Percentiles rank a stretch among this genome's conserved stretches.
Conservation (phyloP, 2,329 filamentous ascomycete species). For the Thielaviopsis ethacetica region DNA sequence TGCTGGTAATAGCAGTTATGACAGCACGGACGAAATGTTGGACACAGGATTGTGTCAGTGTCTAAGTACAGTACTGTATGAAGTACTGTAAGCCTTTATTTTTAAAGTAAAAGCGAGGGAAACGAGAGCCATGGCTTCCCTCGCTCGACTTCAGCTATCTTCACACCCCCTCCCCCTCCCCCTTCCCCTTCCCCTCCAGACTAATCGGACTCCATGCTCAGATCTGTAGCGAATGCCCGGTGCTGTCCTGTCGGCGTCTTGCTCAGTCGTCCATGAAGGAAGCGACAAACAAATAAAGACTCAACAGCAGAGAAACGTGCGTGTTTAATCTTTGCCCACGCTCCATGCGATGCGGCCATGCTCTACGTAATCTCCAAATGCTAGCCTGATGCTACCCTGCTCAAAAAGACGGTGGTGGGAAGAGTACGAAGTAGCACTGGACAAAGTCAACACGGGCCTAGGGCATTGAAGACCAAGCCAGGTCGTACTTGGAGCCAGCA, state of each 20-base stretch:
- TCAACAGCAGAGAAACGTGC: background rate
- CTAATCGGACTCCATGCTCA: no score
- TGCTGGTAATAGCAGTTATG: background rate
- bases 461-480: no score
- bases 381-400: background rate
- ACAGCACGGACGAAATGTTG: background rate
- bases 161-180: no score
- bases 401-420: background rate
- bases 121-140: background rate
- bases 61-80: no score
- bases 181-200: no score
- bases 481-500: background rate
- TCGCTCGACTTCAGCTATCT: no score
- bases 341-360: background rate
- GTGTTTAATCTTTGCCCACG: background rate
- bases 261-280: background rate
- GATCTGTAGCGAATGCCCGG: background rate
- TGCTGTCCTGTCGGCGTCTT: background rate
- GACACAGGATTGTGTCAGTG: background rate
- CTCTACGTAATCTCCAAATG: background rate
- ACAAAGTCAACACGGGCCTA: no score
- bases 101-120: background rate
- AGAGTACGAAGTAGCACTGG: no score
- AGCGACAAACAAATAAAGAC: background rate
- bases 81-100: no score